Conservation (phyloP, 2,329 filamentous ascomycete genomes). For the Endothia cerciana region DNA sequence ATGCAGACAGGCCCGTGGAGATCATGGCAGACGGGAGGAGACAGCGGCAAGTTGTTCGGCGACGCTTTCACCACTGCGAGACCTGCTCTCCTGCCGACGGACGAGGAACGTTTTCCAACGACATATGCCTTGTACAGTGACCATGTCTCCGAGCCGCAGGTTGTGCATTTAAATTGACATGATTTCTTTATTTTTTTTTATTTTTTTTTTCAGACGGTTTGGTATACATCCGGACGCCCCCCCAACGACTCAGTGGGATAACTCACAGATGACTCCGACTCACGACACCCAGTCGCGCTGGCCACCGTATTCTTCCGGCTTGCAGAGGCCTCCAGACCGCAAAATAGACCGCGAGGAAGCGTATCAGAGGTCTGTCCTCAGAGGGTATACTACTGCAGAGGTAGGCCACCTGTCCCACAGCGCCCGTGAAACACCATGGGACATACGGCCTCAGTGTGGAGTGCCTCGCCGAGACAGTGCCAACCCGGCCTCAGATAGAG, state of each 20-base stretch:
- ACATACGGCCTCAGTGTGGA: neutral
- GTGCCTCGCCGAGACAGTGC: neutral
- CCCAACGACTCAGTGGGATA: neutral
- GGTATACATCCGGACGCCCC: neutral
- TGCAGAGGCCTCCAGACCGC: neutral
- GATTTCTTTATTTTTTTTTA: accelerated
- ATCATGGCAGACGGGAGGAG: neutral
- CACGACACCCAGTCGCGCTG: neutral
- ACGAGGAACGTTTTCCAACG: neutral
- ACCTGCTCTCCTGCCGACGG: neutral
- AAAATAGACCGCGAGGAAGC: neutral
- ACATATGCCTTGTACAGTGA: neutral
- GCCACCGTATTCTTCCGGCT: neutral
- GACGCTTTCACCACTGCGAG: neutral
- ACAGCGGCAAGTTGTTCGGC: neutral
- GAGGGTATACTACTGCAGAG: neutral
- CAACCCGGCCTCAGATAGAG: neutral
- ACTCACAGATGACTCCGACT: neutral
- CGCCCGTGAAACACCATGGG: neutral
- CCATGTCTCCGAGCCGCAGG: neutral
- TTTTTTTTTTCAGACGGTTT: neutral
- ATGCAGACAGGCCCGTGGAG: neutral
- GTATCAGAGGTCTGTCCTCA: neutral
- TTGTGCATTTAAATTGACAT: neutral
- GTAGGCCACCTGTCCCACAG: neutral